Evolutionary conservation across 1,139 yeast genomes (phyloP), one percentile per base, ranked within the genome.

Genomic region (Candida albicans): DNA sequence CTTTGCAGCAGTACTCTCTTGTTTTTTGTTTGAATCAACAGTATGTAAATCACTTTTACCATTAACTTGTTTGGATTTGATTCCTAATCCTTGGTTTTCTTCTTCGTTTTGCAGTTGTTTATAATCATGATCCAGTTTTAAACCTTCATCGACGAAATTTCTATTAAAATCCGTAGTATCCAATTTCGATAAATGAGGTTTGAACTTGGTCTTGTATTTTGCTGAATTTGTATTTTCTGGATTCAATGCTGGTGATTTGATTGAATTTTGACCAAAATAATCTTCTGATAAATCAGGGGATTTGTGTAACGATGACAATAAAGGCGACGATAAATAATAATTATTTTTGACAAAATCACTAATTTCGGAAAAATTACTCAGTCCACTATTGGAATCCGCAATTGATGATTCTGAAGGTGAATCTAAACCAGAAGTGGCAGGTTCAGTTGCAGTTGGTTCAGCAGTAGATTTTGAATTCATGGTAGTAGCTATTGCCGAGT

Each of bases 271-370:
- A 29, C 13, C 32, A 29, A 45, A 37, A 24, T 41, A 42, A 35
- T 37, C 49, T 14, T 39, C 43, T 22, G 32, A 27, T 5, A 12
- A 18, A 7, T 39, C 43, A 8, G 46, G 40, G 29, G 43, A 41
- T 18, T 45, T 45, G 29, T 50, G 36, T n/a, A 48, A 45, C 33
- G 61, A 58, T 9, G 73, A 62, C 33, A 71, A 56, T 41, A 70
- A 55, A 2, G 77, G 77, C 11, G 75, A 69, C 12, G 73, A 64
- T 43, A 70, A 57, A 48, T 69, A 70, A 49, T 52, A 70, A 49
- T 68, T 62, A 49, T 71, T 69, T 45, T 58, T 59, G 35, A 62
- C 66, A 47, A 66, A 69, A 48, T 72, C 76, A 41, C 40, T 46
- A 12, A 46, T 13, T 26, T 46, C 49, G 6, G 40, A 42, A 26